Conservation (phyloP, 2,329 filamentous ascomycete genomes). For the Neophaeococcomyces mojaviensis region DNA sequence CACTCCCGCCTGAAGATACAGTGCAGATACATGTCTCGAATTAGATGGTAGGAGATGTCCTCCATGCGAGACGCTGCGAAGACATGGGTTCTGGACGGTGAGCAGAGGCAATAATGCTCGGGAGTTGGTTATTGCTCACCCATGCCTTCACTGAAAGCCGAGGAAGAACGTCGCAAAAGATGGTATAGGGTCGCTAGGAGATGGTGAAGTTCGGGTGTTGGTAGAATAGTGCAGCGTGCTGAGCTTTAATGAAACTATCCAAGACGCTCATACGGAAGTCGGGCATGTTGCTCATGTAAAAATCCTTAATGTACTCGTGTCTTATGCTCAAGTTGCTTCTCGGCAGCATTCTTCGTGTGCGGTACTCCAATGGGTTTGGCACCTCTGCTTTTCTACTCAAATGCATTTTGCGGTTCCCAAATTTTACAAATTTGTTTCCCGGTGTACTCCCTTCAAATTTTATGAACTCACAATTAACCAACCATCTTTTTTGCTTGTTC, state of each 20-base stretch:
- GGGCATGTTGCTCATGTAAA: slow-evolving; percentile 1
- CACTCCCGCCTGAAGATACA: slow-evolving; percentile 24
- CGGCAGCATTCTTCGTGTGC: no score
- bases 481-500: no score
- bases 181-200: slow-evolving; percentile 18
- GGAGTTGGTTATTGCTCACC: slow-evolving; percentile 29
- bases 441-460: no score
- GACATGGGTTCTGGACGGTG: slow-evolving; percentile 26
- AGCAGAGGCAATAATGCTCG: slow-evolving; percentile 29
- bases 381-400: no score
- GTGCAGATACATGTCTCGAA: slow-evolving; percentile 28
- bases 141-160: slow-evolving; percentile 31
- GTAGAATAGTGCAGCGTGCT: slow-evolving; percentile 8
- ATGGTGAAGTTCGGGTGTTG: no score
- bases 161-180: slow-evolving; percentile 24
- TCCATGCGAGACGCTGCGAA: slow-evolving; percentile 23
- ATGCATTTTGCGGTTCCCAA: no score
- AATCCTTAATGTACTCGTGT: no score
- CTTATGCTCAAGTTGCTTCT: no score
- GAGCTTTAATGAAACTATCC: slow-evolving; percentile 10
- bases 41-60: slow-evolving; percentile 18
- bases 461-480: no score
- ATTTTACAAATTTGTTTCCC: no score
- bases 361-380: no score
- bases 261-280: slow-evolving; percentile 17